Conservation (phyloP, 352 stramenopile species). For the Globisporangium spiculum region DNA sequence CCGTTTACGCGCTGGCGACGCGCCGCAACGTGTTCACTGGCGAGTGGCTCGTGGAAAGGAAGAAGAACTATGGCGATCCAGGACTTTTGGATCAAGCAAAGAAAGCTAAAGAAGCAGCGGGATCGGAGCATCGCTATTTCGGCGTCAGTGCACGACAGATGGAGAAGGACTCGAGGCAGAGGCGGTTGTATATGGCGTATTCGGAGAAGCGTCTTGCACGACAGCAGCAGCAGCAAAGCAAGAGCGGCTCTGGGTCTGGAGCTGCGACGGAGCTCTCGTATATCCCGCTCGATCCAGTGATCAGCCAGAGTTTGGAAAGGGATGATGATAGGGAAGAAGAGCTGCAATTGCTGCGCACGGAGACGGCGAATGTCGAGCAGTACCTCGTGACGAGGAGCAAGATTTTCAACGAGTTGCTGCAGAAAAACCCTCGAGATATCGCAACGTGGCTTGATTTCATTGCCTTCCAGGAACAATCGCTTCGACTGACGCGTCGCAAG, state of each 20-base stretch:
- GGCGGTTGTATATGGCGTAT: slow-evolving; percentile 64
- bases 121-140: slow-evolving; percentile 47
- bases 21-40: slow-evolving; percentile 42
- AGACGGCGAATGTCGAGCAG: slow-evolving; percentile 64
- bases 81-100: not conserved
- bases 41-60: slow-evolving; percentile 32
- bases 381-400: slow-evolving; percentile 59
- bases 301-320: slow-evolving; percentile 18
- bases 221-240: slow-evolving; percentile 1
- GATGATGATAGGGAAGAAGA: not conserved
- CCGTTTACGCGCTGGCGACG: slow-evolving; percentile 60
- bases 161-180: slow-evolving; percentile 38
- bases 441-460: slow-evolving; percentile 67
- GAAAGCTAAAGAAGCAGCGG: not conserved
- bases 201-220: slow-evolving; percentile 50
- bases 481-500: slow-evolving; percentile 27
- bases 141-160: slow-evolving; percentile 34
- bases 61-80: not conserved
- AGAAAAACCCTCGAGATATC: slow-evolving; percentile 38
- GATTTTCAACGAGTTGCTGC: slow-evolving; percentile 36
- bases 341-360: slow-evolving; percentile 39
- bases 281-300: slow-evolving; percentile 56
- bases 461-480: slow-evolving; percentile 68
- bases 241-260: not conserved
- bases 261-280: slow-evolving; percentile 42